A percentile compares a stretch with the other conserved stretches of the same genome.
These are phyloP conservation scores for Lipomyces starkeyi DNA, from an alignment of 805 yeast genomes.

Conservation along the genomic window DNA sequence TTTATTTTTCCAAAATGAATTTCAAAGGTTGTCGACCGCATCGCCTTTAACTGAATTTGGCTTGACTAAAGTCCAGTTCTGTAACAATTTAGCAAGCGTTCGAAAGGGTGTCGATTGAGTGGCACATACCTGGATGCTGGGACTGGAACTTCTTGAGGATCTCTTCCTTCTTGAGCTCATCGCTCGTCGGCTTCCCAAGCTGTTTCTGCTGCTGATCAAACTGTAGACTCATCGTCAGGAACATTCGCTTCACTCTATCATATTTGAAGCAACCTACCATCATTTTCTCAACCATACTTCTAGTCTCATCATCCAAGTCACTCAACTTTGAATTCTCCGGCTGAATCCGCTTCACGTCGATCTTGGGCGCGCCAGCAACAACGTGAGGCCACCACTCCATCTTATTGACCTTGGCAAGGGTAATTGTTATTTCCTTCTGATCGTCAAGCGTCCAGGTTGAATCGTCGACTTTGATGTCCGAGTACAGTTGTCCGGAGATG, in stretches of 20 bases:
- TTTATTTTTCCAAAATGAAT: neutral
- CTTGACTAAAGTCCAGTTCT: constrained; percentile 50
- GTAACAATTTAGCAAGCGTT: neutral
- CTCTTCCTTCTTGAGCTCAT: constrained; percentile 47
- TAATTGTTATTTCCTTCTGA: constrained; percentile 46
- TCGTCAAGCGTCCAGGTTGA: constrained; percentile 54
- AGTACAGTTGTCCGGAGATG: constrained; percentile 48
- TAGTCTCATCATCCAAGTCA: constrained; percentile 52
- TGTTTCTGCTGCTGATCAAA: constrained; percentile 53
- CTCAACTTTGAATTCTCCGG: constrained; percentile 51
- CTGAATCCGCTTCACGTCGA: constrained; percentile 50
- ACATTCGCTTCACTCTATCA: neutral
- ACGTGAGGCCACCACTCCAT: constrained; percentile 58
- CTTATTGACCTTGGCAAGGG: constrained; percentile 48
- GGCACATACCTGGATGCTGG: constrained; percentile 50
- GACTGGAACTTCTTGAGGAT: constrained; percentile 49
- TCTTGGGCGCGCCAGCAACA: constrained; percentile 50
- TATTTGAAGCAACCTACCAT: constrained; percentile 43
- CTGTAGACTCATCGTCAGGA: constrained; percentile 5
- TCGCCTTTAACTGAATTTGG: constrained; percentile 38
- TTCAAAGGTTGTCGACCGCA: neutral
- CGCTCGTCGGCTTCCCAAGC: constrained; percentile 48
- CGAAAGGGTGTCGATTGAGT: constrained; percentile 13
- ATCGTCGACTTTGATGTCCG: constrained; percentile 43
- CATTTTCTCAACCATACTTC: constrained; percentile 55